These are phyloP conservation scores for Ophiostoma sp. DNA, from an alignment of 2,329 filamentous ascomycete species.

Conservation along the genomic window DNA sequence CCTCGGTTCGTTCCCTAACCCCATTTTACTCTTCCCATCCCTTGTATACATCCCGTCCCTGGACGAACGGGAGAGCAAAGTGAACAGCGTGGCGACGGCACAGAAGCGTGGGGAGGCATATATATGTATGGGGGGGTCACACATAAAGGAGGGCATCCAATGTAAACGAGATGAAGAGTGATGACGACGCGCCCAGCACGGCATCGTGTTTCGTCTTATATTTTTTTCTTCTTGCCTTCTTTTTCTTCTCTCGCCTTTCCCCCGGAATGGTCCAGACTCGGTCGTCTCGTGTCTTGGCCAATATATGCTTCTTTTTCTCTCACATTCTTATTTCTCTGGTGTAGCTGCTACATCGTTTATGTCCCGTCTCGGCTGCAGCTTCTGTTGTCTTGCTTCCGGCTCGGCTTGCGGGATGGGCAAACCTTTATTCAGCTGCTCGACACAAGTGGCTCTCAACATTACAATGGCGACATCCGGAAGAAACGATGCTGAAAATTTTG, in stretches of 20 bases:
- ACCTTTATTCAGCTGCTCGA: not conserved
- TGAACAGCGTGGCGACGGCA: not conserved
- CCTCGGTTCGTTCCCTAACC: not conserved
- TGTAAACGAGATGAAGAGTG: not conserved
- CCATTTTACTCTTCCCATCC: not conserved
- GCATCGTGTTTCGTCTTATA: not conserved
- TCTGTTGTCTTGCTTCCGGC: not conserved
- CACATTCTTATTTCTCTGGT: not conserved
- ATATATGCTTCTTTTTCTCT: not conserved
- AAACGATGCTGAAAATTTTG: not conserved
- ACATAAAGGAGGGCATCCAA: not conserved
- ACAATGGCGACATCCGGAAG: not conserved
- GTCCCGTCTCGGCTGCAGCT: not conserved
- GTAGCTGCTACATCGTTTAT: not conserved
- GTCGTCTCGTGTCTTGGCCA: not conserved
- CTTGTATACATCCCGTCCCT: not conserved
- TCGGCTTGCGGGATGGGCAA: not conserved
- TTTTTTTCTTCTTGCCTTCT: not conserved
- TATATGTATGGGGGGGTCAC: not conserved
- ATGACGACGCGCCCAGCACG: conserved; percentile 15
- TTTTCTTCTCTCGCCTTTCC: not conserved
- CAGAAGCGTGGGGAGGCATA: not conserved
- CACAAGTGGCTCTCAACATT: not conserved
- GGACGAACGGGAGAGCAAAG: not conserved
- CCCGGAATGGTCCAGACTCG: conserved; percentile 1